Base-by-base conservation (phyloP, 1,284 basidiomycete genomes). In the Ganoderma lingzhi region DNA sequence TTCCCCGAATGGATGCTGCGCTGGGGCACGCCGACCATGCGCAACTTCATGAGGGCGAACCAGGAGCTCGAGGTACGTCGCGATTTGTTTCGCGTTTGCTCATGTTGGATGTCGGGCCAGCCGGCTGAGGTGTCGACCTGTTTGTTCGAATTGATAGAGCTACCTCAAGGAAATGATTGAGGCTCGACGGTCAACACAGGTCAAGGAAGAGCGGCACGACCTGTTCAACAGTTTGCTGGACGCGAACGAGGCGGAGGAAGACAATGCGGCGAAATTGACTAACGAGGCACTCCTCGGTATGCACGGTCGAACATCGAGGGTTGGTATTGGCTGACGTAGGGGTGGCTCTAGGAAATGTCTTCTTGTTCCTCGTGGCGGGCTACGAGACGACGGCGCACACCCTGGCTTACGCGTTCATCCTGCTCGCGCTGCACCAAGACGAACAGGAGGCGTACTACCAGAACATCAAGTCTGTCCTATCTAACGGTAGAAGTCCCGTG, bases 381-480 rank as follows among this genome's bases (percentile, higher is more conserved):
- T 88, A 90, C 71, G 89, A 90, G 81, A 88, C 87, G 0, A 82
- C 84, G 1, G 85, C 85, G 0, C 84, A 88, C 75, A 88, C 89
- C 0, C 77, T 92, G 2, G 86, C 84, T 53, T 91, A 87, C 68
- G 80, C 87, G 1, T 84, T 92, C 67, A 89, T 84, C 10, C 77
- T 84, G 35, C 78, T 88, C 0, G 85, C 85, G 0, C 74, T 87
- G n/a, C 83, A 92, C 75, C 88, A 84, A 2, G 86, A 90, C 0
- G 85, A 87, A 73, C 91, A 93, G 77, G 88, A 90, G 66, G 85
- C 80, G 67, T 77, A 23, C 12, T 86, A 85, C 72, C 76, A 88
- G 48, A 85, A 90, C 59, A 60, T 73, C 51, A 71, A 71, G 44
- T 44, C 69, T 30, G 59, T 62, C 30, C 41, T 73, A 8, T 67